Base-by-base conservation (phyloP, 495 filamentous ascomycete genomes). In the Astrocystis sublimbata region DNA sequence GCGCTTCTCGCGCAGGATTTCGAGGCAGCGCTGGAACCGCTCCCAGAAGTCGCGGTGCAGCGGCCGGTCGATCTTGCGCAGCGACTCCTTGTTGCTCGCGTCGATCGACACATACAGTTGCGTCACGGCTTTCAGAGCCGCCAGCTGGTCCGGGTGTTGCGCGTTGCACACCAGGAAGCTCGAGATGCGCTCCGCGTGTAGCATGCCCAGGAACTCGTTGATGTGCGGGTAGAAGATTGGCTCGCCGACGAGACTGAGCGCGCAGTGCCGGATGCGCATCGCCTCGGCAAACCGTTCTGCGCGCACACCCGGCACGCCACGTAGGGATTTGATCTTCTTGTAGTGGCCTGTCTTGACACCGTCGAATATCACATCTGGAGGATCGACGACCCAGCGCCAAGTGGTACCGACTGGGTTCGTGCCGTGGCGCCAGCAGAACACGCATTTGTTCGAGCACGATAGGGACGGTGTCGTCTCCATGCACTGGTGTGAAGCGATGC, bases 151-250 rank as follows among this genome's bases (percentile, higher is more conserved):
- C 10, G 93, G 93, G 73, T 98, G 93, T 70, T 98, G 93, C n/a
- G 93, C 93, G 73, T 98, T 98, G 79, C 93, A 98, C 51, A 98
- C 93, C 0, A 98, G 81, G 80, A 98, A 98, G 46, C 88, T 93
- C 15, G 91, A 96, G 67, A 98, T 96, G 70, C 85, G 89, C 71
- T 94, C 90, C 19, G 68, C 76, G 75, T 98, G 93, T 60, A 98
- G 79, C 77, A 97, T 78, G 41, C 80, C 82, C 1, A 93, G 73
- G 70, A 98, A 92, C 63, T 89, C 88, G 74, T 98, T 97, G 78
- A 98, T 98, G 73, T 93, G 88, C 21, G 93, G 93, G 73, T 98
- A 98, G 82, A 97, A 98, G 65, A 98, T 96, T 6, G 93, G 93
- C 72, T 98, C 93, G 60, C 93, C 93, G 38, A 98, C 93, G 43